Percentiles rank a stretch among this genome's conserved stretches.
These are phyloP conservation scores for Hypoxylon rickii DNA, from an alignment of 495 filamentous ascomycete genomes.

Conservation along the genomic window DNA sequence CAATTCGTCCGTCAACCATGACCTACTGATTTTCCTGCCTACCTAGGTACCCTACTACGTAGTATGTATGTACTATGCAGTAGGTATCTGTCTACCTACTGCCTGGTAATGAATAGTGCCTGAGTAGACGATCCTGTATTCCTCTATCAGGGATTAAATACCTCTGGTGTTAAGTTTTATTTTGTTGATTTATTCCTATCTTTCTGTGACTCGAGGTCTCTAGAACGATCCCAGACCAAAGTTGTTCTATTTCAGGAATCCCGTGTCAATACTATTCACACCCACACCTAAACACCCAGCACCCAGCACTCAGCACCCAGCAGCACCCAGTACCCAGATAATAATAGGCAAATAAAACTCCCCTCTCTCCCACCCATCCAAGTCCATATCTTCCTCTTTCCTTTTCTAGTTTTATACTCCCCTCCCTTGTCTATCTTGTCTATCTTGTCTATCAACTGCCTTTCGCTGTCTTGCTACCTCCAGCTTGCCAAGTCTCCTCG, in stretches of 20 bases:
- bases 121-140: background rate
- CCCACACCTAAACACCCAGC: no score
- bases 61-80: background rate
- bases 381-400: conserved; percentile 2
- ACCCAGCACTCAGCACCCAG: no score
- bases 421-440: background rate
- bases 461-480: background rate
- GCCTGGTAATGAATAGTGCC: background rate
- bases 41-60: background rate
- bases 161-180: background rate
- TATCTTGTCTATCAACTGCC: conserved; percentile 2
- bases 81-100: no score
- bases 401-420: conserved; percentile 7
- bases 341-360: conserved; percentile 27
- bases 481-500: conserved; percentile 3
- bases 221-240: no score
- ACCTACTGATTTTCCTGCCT: conserved; percentile 4
- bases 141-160: conserved; percentile 4
- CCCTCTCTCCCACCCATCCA: conserved; percentile 4
- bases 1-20: no score
- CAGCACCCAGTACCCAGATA: no score
- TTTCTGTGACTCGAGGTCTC: conserved; percentile 11
- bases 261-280: background rate
- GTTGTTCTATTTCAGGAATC: conserved; percentile 24
- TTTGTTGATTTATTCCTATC: background rate